phyloP scores from a whole-genome alignment of 176 grass and related monocot species.

The Sorghum bicolor region Sorghum_bicolor_NCBIv3 NC_012870.2:53160501-53161000 shows the following conservation, averaged over 20 bases:
- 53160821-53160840: slow-evolving; percentile 40
- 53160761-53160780: slow-evolving; percentile 50
- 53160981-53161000: no score
- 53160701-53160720: slow-evolving; percentile 13
- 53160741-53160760: slow-evolving; percentile 47
- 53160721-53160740: background rate
- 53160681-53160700: slow-evolving; percentile 38
- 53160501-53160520: slow-evolving; percentile 26
- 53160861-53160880: slow-evolving; percentile 2
- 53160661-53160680: slow-evolving; percentile 16
- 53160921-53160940: slow-evolving; percentile 22
- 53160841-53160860: slow-evolving; percentile 28
- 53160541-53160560: no score
- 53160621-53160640: slow-evolving; percentile 30
- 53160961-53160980: no score
- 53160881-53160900: slow-evolving; percentile 43
- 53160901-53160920: slow-evolving; percentile 18
- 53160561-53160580: background rate
- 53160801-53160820: slow-evolving; percentile 34
- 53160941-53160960: no score
- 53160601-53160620: slow-evolving; percentile 7
- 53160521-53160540: slow-evolving; percentile 9
- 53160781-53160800: slow-evolving; percentile 37
- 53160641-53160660: slow-evolving; percentile 2
- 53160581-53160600: background rate